A percentile compares a stretch with the other conserved stretches of the same genome.
Evolutionary conservation across 2,329 filamentous ascomycete species (phyloP).

Genomic region (Aspergillus costaricaensis): DNA sequence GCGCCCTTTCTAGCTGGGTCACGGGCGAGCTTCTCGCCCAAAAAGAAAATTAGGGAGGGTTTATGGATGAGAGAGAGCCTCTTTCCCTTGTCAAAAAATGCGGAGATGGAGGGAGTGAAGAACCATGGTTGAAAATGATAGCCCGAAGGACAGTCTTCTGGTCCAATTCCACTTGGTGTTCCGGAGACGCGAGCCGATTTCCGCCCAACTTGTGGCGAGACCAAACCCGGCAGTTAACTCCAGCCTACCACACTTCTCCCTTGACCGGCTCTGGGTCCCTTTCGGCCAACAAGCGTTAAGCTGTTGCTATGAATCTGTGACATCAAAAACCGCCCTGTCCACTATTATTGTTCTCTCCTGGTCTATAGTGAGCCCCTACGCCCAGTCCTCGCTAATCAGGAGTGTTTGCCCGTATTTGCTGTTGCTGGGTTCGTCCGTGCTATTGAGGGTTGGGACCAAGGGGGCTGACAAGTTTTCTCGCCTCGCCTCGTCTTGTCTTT

Average conservation of each 20-base stretch:
- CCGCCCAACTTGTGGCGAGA: slow-evolving; percentile 11
- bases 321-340: slow-evolving; percentile 1
- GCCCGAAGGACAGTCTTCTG: background rate
- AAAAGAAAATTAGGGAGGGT: background rate
- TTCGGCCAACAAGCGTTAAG: slow-evolving; percentile 6
- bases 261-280: slow-evolving; percentile 5
- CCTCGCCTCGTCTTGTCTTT: slow-evolving; percentile 6
- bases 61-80: background rate
- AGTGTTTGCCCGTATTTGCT: background rate
- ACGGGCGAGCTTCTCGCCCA: background rate
- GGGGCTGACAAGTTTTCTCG: slow-evolving; percentile 11
- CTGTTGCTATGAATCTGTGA: background rate
- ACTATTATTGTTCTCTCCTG: slow-evolving; percentile 13
- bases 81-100: background rate
- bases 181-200: slow-evolving; percentile 12
- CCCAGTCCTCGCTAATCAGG: background rate
- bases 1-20: background rate
- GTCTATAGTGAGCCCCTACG: slow-evolving; percentile 5
- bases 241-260: slow-evolving; percentile 21
- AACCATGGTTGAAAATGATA: background rate
- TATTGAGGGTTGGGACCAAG: slow-evolving; percentile 14
- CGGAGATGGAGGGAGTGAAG: background rate
- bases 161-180: background rate
- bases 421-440: slow-evolving; percentile 5
- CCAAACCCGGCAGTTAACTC: slow-evolving; percentile 18